phyloP scores from a whole-genome alignment of 495 filamentous ascomycete species.

The Opeltia flavorubescens region DNA sequence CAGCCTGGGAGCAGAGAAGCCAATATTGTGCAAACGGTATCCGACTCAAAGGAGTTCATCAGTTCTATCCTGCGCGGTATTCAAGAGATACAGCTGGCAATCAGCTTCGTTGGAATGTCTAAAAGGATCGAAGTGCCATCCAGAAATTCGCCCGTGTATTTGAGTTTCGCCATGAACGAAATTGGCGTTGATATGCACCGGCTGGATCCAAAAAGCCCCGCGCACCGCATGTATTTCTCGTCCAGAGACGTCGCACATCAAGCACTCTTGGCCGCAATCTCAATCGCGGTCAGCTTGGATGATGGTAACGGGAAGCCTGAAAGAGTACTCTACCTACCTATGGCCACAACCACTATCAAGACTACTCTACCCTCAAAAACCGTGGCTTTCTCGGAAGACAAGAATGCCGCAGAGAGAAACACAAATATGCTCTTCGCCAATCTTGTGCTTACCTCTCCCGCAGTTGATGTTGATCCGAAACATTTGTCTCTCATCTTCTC shows the following conservation, averaged over 20 bases:
- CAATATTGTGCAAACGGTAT: constrained; percentile 68
- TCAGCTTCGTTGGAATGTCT: constrained; percentile 82
- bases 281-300: constrained; percentile 80
- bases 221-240: constrained; percentile 98
- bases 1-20: constrained; percentile 59
- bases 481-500: constrained; percentile 77
- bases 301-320: constrained; percentile 74
- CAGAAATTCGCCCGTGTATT: constrained; percentile 49
- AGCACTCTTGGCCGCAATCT: constrained; percentile 81
- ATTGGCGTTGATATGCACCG: constrained; percentile 86
- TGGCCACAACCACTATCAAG: constrained; percentile 91
- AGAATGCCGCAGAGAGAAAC: constrained; percentile 73
- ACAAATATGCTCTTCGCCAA: constrained; percentile 95
- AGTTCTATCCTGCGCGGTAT: constrained; percentile 83
- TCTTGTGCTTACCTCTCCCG: constrained; percentile 88
- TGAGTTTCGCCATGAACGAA: constrained; percentile 91
- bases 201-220: constrained; percentile 83
- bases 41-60: constrained; percentile 85
- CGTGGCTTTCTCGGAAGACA: constrained; percentile 61
- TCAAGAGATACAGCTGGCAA: constrained; percentile 88
- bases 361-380: constrained; percentile 94
- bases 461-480: constrained; percentile 85
- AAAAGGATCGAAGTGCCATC: constrained; percentile 55
- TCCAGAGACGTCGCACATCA: constrained; percentile 88
- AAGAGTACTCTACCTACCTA: constrained; percentile 83